A percentile compares a stretch with the other conserved stretches of the same genome.
phyloP scores from a whole-genome alignment of 352 stramenopile species.

The Pythium apleroticum region DNA sequence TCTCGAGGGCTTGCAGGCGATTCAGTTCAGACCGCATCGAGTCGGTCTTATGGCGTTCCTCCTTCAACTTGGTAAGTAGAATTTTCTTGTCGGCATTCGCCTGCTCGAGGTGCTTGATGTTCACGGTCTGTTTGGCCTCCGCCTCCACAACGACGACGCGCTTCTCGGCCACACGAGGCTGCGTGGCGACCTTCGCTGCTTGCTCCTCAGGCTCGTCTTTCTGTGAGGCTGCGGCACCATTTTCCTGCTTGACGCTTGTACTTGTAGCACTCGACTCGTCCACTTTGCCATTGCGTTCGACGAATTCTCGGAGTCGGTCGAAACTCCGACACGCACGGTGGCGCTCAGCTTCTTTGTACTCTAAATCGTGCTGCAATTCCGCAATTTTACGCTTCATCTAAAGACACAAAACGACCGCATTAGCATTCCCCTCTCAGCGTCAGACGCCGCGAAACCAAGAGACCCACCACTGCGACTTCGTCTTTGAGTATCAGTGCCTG shows the following conservation, averaged over 20 bases:
- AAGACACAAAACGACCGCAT: conserved; percentile 15
- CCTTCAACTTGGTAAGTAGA: conserved; percentile 49
- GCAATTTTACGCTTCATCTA: conserved; percentile 59
- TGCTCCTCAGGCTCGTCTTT: background rate
- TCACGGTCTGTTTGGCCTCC: conserved; percentile 15
- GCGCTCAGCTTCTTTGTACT: conserved; percentile 74
- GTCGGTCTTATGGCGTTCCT: conserved; percentile 35
- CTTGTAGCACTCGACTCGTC: conserved; percentile 16
- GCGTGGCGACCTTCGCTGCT: background rate
- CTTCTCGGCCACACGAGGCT: conserved; percentile 11
- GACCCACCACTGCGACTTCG: conserved; percentile 53
- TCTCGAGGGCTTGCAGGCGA: conserved; percentile 51
- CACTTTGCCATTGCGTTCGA: conserved; percentile 30
- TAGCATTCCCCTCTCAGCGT: background rate
- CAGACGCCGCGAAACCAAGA: conserved; percentile 7
- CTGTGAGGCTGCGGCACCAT: background rate
- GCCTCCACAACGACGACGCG: conserved; percentile 24
- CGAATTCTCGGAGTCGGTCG: conserved; percentile 59
- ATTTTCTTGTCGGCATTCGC: conserved; percentile 16
- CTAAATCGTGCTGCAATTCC: conserved; percentile 64
- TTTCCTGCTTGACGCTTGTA: conserved; percentile 11
- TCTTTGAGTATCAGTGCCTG: conserved; percentile 49
- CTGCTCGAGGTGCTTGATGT: conserved; percentile 9
- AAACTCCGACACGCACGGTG: conserved; percentile 77
- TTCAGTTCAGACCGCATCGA: conserved; percentile 15